These are phyloP conservation scores for Fusarium begoniae DNA, from an alignment of 2,329 filamentous ascomycete species.

Conservation along the genomic window DNA sequence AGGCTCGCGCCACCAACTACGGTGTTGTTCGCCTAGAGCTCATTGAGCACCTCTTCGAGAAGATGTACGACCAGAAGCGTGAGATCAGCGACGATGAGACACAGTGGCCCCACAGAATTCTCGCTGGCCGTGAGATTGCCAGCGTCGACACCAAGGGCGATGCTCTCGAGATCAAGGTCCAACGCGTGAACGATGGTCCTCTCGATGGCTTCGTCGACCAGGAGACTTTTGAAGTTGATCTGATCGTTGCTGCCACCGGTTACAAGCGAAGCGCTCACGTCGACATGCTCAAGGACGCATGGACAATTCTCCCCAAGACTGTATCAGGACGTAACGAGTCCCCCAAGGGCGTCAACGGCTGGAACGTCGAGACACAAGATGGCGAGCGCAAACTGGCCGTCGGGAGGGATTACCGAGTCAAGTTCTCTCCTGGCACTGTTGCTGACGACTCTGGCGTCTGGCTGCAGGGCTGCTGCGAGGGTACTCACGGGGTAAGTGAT, in stretches of 20 bases:
- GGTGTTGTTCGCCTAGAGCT: conserved; percentile 91
- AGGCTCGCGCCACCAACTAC: conserved; percentile 90
- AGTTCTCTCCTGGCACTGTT: conserved; percentile 74
- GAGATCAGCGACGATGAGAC: conserved; percentile 72
- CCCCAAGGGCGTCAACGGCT: conserved; percentile 51
- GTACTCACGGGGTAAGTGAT: conserved; percentile 84
- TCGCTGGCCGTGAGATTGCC: conserved; percentile 73
- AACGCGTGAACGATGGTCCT: conserved; percentile 53
- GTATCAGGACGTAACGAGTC: conserved; percentile 43
- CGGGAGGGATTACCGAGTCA: conserved; percentile 79
- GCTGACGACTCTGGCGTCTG: conserved; percentile 81
- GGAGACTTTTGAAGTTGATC: conserved; percentile 78
- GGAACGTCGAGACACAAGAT: conserved; percentile 52
- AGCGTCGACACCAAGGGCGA: conserved; percentile 64
- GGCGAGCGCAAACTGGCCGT: conserved; percentile 68
- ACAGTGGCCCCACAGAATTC: conserved; percentile 84
- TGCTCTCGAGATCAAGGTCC: conserved; percentile 68
- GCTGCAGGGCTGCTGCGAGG: conserved; percentile 94
- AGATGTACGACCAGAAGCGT: conserved; percentile 86
- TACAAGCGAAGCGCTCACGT: conserved; percentile 84
- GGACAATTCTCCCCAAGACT: conserved; percentile 70
- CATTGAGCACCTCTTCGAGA: conserved; percentile 88
- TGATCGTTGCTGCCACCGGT: conserved; percentile 87
- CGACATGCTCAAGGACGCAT: conserved; percentile 74
- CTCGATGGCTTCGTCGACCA: conserved; percentile 52